Percentiles rank a stretch among this genome's conserved stretches.
These are phyloP conservation scores for Dovyalis caffra DNA, from an alignment of 345 rosid genomes.

Conservation along the genomic window DNA sequence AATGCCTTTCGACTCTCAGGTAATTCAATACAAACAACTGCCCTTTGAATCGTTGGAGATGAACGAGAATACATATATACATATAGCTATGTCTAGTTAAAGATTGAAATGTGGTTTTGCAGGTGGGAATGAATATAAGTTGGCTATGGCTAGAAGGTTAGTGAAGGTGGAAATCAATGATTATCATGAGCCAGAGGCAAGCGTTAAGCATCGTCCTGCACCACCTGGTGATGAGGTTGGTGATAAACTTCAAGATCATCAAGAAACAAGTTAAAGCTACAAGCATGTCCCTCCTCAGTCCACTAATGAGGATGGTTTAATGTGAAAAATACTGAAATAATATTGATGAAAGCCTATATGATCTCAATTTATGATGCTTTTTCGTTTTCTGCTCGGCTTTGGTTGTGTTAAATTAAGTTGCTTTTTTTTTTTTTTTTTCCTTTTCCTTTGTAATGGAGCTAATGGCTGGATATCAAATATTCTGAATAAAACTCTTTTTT, in stretches of 20 bases:
- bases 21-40: no score
- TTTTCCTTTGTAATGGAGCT: no score
- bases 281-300: not conserved
- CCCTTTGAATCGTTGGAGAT: not conserved
- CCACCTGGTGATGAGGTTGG: not conserved
- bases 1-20: not conserved
- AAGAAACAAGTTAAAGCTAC: not conserved
- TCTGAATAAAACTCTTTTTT: no score
- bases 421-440: no score
- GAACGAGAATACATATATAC: not conserved
- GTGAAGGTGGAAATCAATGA: not conserved
- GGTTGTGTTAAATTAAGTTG: no score
- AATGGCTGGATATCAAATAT: no score
- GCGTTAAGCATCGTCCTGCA: not conserved
- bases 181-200: not conserved
- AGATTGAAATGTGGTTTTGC: not conserved
- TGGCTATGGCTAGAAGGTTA: not conserved
- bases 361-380: no score
- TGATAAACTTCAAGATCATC: not conserved
- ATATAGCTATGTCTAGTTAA: no score
- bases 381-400: no score
- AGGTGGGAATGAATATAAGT: not conserved
- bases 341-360: no score
- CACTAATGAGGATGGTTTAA: not conserved
- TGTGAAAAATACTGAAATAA: no score